These are phyloP conservation scores for Filosporella fistucella DNA, from an alignment of 495 filamentous ascomycete genomes.

Conservation along the genomic window DNA sequence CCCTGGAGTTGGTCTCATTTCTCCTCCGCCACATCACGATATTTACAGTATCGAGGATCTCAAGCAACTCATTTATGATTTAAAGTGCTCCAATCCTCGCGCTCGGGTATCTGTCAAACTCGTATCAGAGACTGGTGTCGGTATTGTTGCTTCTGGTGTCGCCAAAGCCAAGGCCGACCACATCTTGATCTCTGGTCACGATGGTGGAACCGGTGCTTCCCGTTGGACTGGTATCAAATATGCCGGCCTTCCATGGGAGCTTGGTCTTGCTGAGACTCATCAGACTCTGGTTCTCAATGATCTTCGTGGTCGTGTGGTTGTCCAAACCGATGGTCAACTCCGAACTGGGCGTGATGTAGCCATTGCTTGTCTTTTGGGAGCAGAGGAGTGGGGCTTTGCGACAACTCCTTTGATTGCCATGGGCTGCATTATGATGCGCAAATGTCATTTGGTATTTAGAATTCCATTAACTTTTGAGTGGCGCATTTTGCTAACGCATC, in stretches of 20 bases:
- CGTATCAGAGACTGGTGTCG: constrained; percentile 96
- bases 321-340: constrained; percentile 97
- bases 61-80: constrained; percentile 98
- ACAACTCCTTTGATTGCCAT: constrained; percentile 95
- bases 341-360: constrained; percentile 93
- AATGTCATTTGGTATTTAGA: constrained; percentile 33
- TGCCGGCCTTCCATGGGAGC: constrained; percentile 95
- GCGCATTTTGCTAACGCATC: constrained; percentile 1
- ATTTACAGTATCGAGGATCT: constrained; percentile 99
- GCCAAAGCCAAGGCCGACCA: constrained; percentile 98
- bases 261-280: constrained; percentile 97
- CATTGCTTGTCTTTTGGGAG: constrained; percentile 93
- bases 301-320: constrained; percentile 90
- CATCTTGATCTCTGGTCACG: constrained; percentile 95
- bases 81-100: constrained; percentile 96
- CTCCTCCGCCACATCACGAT: constrained; percentile 97
- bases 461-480: background rate
- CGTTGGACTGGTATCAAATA: constrained; percentile 99
- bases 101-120: constrained; percentile 97
- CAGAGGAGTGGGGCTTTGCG: constrained; percentile 98
- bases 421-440: constrained; percentile 96
- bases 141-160: constrained; percentile 97
- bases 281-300: constrained; percentile 99
- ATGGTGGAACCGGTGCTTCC: constrained; percentile 96
- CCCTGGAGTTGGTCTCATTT: constrained; percentile 95